These are phyloP conservation scores for Mucuna pruriens DNA, from an alignment of 306 rosid species.

Conservation along the genomic window DNA sequence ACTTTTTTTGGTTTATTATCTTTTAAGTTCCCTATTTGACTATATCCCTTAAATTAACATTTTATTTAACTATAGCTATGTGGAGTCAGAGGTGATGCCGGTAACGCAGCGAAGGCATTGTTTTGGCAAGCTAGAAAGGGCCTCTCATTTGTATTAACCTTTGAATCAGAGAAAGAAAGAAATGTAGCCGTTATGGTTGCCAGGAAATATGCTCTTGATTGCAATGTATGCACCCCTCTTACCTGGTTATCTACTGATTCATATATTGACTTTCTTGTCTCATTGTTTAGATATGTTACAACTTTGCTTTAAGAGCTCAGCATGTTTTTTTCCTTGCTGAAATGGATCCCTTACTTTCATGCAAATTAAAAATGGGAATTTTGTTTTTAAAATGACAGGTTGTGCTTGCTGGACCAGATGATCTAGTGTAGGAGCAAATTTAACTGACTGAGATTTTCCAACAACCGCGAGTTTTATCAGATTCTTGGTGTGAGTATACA, in stretches of 20 bases:
- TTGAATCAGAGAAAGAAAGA: conserved; percentile 88
- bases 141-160: conserved; percentile 74
- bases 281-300: neutral
- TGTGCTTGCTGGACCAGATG: conserved; percentile 94
- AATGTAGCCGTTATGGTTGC: conserved; percentile 84
- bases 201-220: conserved; percentile 86
- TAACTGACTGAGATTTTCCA: conserved; percentile 51
- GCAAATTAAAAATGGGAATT: conserved; percentile 8
- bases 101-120: conserved; percentile 65
- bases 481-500: conserved; percentile 58
- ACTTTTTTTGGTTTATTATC: neutral
- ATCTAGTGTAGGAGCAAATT: conserved; percentile 69
- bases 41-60: conserved; percentile 32
- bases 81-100: conserved; percentile 67
- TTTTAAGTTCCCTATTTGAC: conserved; percentile 11
- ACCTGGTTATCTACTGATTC: conserved; percentile 18
- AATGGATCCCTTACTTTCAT: conserved; percentile 7
- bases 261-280: conserved; percentile 15
- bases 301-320: neutral
- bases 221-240: conserved; percentile 68
- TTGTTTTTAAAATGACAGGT: conserved; percentile 57
- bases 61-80: conserved; percentile 60
- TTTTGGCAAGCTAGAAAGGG: conserved; percentile 98
- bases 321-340: neutral
- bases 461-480: conserved; percentile 51